Evolutionary conservation across 2,329 filamentous ascomycete species (phyloP).

Genomic region (Sarocladiaceae sp.): DNA sequence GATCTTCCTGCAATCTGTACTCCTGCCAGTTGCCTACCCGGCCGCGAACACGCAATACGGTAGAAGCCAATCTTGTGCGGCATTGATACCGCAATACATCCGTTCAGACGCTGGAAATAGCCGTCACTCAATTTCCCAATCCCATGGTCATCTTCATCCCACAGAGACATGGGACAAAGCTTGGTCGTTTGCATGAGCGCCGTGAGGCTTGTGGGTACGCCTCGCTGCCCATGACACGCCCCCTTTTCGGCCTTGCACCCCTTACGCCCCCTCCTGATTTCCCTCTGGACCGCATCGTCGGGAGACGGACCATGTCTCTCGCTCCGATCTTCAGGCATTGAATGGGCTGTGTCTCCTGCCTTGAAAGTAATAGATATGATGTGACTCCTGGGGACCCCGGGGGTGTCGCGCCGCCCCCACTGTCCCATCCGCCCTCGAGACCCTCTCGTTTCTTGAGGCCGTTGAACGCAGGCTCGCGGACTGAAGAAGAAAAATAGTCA

Average conservation of each 20-base stretch:
- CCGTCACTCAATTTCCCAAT: too few relatives aligned
- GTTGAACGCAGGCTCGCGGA: conserved; percentile 3
- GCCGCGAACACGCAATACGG: too few relatives aligned
- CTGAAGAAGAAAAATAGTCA: conserved; percentile 7
- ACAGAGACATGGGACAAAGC: too few relatives aligned
- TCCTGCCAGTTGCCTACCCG: too few relatives aligned
- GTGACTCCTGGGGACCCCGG: background rate
- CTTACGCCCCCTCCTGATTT: conserved; percentile 1
- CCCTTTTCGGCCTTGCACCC: background rate
- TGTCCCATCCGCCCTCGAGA: conserved; percentile 7
- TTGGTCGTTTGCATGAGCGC: too few relatives aligned
- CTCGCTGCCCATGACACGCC: background rate
- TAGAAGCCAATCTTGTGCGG: too few relatives aligned
- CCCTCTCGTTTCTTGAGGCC: conserved; percentile 9
- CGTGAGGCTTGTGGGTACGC: too few relatives aligned
- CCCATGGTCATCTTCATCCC: too few relatives aligned
- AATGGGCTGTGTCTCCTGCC: background rate
- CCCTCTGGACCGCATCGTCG: conserved; percentile 5
- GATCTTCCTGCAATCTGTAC: too few relatives aligned
- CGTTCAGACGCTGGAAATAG: too few relatives aligned
- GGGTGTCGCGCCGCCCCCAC: conserved; percentile 5
- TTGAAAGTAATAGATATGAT: background rate
- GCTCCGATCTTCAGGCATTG: background rate
- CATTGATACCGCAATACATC: too few relatives aligned
- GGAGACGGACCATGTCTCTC: background rate